Evolutionary conservation across 371 early-diverging fungal species (phyloP).

Genomic region (Zancudomyces culisetae): DNA sequence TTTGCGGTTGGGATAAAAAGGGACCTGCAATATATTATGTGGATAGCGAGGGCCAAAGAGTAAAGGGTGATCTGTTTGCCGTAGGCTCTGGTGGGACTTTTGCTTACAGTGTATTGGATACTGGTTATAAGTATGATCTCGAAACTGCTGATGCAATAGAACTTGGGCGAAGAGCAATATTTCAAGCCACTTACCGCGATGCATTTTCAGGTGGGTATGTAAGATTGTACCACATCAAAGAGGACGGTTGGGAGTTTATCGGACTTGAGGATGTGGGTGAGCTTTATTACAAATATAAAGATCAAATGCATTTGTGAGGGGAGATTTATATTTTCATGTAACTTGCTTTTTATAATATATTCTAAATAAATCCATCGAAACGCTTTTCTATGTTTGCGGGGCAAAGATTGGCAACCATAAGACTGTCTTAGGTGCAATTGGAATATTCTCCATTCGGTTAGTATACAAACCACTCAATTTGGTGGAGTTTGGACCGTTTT

Average conservation of each 20-base stretch:
- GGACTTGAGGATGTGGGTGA: conserved; percentile 72
- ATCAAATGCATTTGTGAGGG: conserved; percentile 8
- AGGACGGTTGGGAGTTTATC: conserved; percentile 80
- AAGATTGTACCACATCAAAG: conserved; percentile 83
- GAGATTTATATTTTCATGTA: background rate
- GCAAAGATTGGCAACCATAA: too few relatives aligned
- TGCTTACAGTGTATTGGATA: conserved; percentile 94
- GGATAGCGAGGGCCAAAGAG: conserved; percentile 88
- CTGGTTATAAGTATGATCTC: conserved; percentile 80
- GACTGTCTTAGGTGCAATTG: background rate
- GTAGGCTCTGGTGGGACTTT: conserved; percentile 97
- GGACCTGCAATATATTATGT: conserved; percentile 97
- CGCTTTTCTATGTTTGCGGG: too few relatives aligned
- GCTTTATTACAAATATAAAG: conserved; percentile 62
- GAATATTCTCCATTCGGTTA: background rate
- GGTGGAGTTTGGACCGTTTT: too few relatives aligned
- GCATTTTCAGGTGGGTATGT: conserved; percentile 96
- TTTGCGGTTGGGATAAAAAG: conserved; percentile 97
- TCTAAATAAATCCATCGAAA: background rate
- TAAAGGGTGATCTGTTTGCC: conserved; percentile 87
- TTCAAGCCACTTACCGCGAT: conserved; percentile 98
- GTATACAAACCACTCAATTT: background rate
- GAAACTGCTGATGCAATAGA: conserved; percentile 86
- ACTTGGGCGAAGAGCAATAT: conserved; percentile 89
- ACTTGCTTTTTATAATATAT: background rate